Percentiles rank a stretch among this genome's conserved stretches.
These are phyloP conservation scores for Hortaea sp. DNA, from an alignment of 2,329 filamentous ascomycete species.

Conservation along the genomic window DNA sequence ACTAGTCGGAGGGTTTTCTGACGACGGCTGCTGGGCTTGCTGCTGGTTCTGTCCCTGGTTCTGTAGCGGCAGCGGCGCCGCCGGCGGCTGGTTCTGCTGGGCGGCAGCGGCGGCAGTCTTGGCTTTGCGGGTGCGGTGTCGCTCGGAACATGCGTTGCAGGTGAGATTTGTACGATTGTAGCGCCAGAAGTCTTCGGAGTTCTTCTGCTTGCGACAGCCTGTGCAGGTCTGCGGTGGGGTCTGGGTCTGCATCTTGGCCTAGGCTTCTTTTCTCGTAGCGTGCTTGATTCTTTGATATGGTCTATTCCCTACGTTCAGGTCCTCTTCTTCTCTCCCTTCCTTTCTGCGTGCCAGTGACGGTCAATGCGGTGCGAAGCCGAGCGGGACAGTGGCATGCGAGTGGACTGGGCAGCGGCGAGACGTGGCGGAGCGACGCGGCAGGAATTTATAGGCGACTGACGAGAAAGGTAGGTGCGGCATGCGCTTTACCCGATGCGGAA, in stretches of 20 bases:
- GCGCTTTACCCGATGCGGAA: not conserved
- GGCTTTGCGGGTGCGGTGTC: constrained; percentile 4
- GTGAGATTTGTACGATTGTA: constrained; percentile 6
- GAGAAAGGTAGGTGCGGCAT: not conserved
- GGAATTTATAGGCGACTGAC: not conserved
- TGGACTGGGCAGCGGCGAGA: too few species aligned
- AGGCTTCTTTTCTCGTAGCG: not conserved
- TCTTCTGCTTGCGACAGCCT: constrained; percentile 7
- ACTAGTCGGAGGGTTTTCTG: not conserved
- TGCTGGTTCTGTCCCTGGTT: not conserved
- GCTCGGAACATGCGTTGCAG: constrained; percentile 7
- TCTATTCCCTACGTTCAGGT: too few species aligned
- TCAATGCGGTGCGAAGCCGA: not conserved
- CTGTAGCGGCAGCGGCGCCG: constrained; percentile 1
- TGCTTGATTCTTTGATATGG: too few species aligned
- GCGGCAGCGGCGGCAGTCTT: constrained; percentile 2
- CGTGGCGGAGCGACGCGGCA: not conserved
- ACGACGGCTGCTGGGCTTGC: not conserved
- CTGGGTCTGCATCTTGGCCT: not conserved
- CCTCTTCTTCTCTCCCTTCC: not conserved
- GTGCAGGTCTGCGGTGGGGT: constrained; percentile 4
- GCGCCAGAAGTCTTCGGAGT: constrained; percentile 3
- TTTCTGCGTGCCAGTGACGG: not conserved
- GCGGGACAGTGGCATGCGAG: not conserved
- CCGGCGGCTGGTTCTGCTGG: not conserved